Evolutionary conservation across 2,329 filamentous ascomycete species (phyloP).

Genomic region (Ceratocystis eucalypticola): DNA sequence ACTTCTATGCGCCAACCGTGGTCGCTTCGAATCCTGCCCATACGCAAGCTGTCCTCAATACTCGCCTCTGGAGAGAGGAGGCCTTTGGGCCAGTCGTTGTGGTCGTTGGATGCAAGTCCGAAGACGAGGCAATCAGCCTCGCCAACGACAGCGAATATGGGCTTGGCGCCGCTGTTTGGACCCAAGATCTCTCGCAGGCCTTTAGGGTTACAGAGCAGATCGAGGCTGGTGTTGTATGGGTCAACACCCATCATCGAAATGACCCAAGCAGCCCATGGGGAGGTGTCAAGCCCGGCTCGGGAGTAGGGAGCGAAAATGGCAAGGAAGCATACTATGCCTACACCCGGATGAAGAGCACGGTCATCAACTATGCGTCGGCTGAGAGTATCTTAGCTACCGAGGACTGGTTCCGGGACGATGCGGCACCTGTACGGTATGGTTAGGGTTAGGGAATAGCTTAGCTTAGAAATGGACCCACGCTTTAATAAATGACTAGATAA

Average conservation of each 20-base stretch:
- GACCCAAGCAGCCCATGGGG: conserved; percentile 61
- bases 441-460: conserved; percentile 5
- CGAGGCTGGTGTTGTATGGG: conserved; percentile 47
- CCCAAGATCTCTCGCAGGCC: conserved; percentile 36
- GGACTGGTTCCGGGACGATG: conserved; percentile 54
- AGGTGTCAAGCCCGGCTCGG: conserved; percentile 46
- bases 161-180: conserved; percentile 43
- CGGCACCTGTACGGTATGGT: conserved; percentile 32
- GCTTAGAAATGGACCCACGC: too few species aligned
- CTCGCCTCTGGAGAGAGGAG: conserved; percentile 44
- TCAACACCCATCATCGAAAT: conserved; percentile 55
- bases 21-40: conserved; percentile 37
- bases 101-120: conserved; percentile 33
- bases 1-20: conserved; percentile 24
- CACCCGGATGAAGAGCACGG: conserved; percentile 49
- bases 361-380: conserved; percentile 52
- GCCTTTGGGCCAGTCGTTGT: conserved; percentile 51
- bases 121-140: conserved; percentile 25
- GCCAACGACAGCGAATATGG: conserved; percentile 39
- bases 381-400: conserved; percentile 40
- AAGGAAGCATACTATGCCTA: conserved; percentile 48
- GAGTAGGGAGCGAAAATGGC: conserved; percentile 61
- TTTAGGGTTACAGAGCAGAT: conserved; percentile 37
- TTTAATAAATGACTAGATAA: too few species aligned
- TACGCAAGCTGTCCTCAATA: conserved; percentile 22